phyloP scores from a whole-genome alignment of 495 filamentous ascomycete genomes.

The Penicillium argentinense region DNA sequence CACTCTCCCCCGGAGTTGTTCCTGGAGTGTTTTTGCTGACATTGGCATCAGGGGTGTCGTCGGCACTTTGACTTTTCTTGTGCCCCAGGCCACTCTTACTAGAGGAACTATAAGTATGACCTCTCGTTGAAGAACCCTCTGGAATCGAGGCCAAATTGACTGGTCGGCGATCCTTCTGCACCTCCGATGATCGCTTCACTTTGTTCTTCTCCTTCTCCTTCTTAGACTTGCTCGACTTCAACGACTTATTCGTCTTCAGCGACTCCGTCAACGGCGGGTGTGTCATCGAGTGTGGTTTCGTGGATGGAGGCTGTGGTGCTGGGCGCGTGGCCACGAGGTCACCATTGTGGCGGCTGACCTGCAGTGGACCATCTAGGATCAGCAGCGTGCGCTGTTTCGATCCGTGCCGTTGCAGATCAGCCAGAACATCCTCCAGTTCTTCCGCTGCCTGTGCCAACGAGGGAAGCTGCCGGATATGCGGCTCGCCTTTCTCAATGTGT shows the following conservation, averaged over 20 bases:
- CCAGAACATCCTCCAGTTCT: conserved; percentile 32
- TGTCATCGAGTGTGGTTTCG: conserved; percentile 22
- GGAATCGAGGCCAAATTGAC: neutral
- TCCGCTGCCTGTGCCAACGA: conserved; percentile 34
- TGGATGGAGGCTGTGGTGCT: conserved; percentile 35
- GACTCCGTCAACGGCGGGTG: neutral
- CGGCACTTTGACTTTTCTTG: neutral
- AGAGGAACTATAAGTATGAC: too few relatives aligned
- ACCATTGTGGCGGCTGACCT: conserved; percentile 39
- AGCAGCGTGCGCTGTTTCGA: conserved; percentile 16
- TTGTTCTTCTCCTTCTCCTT: conserved; percentile 6
- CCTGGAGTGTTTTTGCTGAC: neutral
- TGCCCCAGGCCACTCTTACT: neutral
- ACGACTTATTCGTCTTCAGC: conserved; percentile 1
- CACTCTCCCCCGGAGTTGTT: too few relatives aligned
- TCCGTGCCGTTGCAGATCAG: conserved; percentile 19
- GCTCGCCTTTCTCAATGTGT: conserved; percentile 5
- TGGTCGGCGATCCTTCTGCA: neutral
- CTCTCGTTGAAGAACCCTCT: too few relatives aligned
- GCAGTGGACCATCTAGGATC: conserved; percentile 30
- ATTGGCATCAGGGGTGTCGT: neutral
- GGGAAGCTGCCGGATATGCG: conserved; percentile 16
- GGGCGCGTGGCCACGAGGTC: conserved; percentile 39
- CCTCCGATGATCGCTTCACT: neutral
- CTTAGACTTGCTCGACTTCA: neutral